Percentiles rank a stretch among this genome's conserved stretches.
Evolutionary conservation across 192 early-diverging fungal species (phyloP).

Genomic region (Chytriomyces sp.): DNA sequence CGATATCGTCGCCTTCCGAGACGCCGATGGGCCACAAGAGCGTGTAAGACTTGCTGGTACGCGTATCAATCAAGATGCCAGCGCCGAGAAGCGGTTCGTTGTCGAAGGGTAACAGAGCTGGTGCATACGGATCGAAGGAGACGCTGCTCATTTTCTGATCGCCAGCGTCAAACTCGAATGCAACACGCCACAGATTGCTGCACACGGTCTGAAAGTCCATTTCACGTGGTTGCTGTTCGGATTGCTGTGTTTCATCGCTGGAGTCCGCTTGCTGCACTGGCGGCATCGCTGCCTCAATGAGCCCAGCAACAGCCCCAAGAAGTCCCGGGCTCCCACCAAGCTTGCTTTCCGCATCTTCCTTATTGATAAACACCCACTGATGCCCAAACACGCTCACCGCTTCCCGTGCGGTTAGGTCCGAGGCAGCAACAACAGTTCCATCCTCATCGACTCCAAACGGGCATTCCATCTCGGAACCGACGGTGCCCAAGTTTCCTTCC

Average conservation of each 20-base stretch:
- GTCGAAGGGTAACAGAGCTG: constrained; percentile 12
- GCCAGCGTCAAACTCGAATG: constrained; percentile 26
- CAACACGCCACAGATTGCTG: constrained; percentile 23
- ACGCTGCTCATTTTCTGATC: constrained; percentile 23
- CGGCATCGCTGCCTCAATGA: neutral
- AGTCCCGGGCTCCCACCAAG: constrained; percentile 8
- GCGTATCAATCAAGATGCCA: constrained; percentile 20
- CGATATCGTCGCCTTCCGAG: neutral
- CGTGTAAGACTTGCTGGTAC: constrained; percentile 25
- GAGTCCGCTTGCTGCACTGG: neutral
- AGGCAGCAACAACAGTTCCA: constrained; percentile 3
- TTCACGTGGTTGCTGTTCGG: neutral
- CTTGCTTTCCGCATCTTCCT: neutral
- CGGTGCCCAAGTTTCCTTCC: neutral
- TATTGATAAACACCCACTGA: constrained; percentile 23
- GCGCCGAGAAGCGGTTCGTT: constrained; percentile 10
- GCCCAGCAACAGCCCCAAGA: neutral
- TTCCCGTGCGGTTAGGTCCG: constrained; percentile 12
- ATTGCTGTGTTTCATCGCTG: neutral
- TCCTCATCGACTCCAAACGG: constrained; percentile 9
- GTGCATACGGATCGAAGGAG: constrained; percentile 27
- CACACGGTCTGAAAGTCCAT: constrained; percentile 6
- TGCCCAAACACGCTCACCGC: constrained; percentile 26
- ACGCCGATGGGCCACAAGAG: constrained; percentile 9
- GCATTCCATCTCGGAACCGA: neutral